These are phyloP conservation scores for Craspedostauros australis DNA, from an alignment of 108 stramenopile species.

Conservation along the genomic window DNA sequence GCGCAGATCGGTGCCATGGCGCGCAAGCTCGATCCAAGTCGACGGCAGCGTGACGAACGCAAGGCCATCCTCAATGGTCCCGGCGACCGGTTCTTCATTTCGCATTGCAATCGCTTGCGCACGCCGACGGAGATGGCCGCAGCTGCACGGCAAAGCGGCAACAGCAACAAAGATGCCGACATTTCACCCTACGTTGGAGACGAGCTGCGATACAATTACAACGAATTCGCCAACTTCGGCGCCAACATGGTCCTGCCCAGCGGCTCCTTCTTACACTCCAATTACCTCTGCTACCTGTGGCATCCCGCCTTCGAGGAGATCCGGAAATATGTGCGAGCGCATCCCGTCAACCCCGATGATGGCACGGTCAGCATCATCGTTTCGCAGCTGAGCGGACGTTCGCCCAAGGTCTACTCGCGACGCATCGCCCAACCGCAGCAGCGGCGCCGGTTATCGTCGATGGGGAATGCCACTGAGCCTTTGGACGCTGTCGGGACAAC, in stretches of 20 bases:
- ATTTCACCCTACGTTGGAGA: conserved; percentile 66
- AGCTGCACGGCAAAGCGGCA: too few relatives aligned
- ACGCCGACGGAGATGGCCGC: too few relatives aligned
- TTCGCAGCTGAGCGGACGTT: conserved; percentile 65
- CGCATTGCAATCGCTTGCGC: conserved; percentile 47
- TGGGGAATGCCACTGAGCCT: neutral
- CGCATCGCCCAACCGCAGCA: conserved; percentile 20
- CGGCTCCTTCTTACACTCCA: conserved; percentile 46
- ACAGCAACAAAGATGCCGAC: too few relatives aligned
- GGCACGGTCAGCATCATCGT: conserved; percentile 78
- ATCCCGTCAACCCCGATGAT: conserved; percentile 85
- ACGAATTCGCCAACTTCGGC: conserved; percentile 67
- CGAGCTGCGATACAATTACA: conserved; percentile 68
- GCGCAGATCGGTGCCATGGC: conserved; percentile 84
- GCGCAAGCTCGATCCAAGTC: conserved; percentile 40
- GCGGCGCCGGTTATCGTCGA: neutral
- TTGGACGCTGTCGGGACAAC: conserved; percentile 3
- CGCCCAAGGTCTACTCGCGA: conserved; percentile 63
- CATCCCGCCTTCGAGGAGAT: conserved; percentile 80
- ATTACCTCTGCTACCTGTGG: conserved; percentile 82
- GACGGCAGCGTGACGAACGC: conserved; percentile 34
- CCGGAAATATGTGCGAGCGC: conserved; percentile 51
- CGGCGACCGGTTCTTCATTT: conserved; percentile 50
- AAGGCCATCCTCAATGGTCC: conserved; percentile 22
- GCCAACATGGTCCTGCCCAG: conserved; percentile 53